Evolutionary conservation across 352 stramenopile species (phyloP), one percentile per base, ranked within the genome.

Genomic region (Pythium brachiatum): DNA sequence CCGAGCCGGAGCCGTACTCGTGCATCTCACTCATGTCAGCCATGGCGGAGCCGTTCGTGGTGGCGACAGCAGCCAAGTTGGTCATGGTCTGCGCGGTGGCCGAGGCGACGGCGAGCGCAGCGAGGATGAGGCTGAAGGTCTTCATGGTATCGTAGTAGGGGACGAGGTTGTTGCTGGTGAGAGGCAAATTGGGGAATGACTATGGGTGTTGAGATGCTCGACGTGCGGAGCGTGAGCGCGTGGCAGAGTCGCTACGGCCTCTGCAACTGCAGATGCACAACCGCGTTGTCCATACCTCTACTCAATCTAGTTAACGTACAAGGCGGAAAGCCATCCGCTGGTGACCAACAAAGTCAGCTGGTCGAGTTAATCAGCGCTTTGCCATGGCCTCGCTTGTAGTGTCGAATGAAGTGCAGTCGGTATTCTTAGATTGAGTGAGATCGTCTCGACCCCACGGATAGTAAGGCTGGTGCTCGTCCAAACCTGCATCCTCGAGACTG

Each of bases 111-210:
- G 66, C 53, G 25, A 55, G 31, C 9, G 54, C 44, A 7, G 46
- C 58, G 26, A 71, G 53, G 11, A 64, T 25, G 32, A 72, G 36
- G 13, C 36, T 61, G 46, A 66, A 69, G 34, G 29, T 54, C 53
- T 69, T 74, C 68, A 74, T 74, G 39, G 4, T 55, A 1, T 11
- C 43, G 11, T 39, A 15, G 34, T 20, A 7, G 18, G 7, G 48
- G n/a, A 26, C 3, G 2, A 15, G 29, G 44, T 9, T 31, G 23
- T 41, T 9, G 27, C 20, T 44, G 59, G 20, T 48, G 41, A n/a
- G 20, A 62, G 38, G 46, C 31, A 27, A 29, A 64, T 61, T 62
- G n/a, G 13, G 27, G 43, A 66, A 52, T 53, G 55, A 69, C 12
- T 53, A 57, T 25, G 51, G 31, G 47, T 23, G 43, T 27, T 34